Percentiles rank a stretch among this genome's conserved stretches.
Evolutionary conservation across 306 rosid species (phyloP).

Genomic region (Calophaca sinica): DNA sequence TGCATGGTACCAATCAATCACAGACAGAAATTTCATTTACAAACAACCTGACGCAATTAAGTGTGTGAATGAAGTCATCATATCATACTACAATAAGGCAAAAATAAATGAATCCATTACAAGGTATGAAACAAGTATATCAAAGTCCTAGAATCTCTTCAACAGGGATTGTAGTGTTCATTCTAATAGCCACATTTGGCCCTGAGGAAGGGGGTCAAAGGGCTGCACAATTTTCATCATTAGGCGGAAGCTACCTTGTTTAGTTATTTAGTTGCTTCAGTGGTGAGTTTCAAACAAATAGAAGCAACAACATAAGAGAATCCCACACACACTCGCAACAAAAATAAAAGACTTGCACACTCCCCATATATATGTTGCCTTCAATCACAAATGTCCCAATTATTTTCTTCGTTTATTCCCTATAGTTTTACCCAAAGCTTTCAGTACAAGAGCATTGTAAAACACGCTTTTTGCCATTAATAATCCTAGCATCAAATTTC

Average conservation of each 20-base stretch:
- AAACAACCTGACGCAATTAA: slow-evolving; percentile 4
- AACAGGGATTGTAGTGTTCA: slow-evolving; percentile 25
- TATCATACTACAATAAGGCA: background rate
- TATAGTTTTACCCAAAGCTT: slow-evolving; percentile 31
- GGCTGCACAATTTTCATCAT: slow-evolving; percentile 33
- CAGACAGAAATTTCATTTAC: slow-evolving; percentile 23
- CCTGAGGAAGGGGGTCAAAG: slow-evolving; percentile 21
- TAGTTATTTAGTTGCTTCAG: slow-evolving; percentile 10
- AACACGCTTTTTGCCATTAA: slow-evolving; percentile 22
- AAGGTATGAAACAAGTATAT: slow-evolving; percentile 10
- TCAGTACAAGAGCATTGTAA: slow-evolving; percentile 15
- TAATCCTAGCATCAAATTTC: slow-evolving; percentile 34
- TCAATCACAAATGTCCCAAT: slow-evolving; percentile 3
- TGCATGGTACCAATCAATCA: slow-evolving; percentile 14
- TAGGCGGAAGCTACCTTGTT: slow-evolving; percentile 26
- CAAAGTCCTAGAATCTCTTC: slow-evolving; percentile 35
- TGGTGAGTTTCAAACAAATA: slow-evolving; percentile 26
- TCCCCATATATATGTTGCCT: slow-evolving; percentile 27
- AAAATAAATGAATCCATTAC: slow-evolving; percentile 19
- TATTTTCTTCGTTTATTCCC: slow-evolving; percentile 35
- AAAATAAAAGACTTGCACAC: background rate
- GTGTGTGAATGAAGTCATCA: background rate
- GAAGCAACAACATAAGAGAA: background rate
- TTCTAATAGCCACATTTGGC: slow-evolving; percentile 14
- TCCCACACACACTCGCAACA: background rate